Base-by-base conservation (phyloP, 2,329 filamentous ascomycete species). In the Lithohypha guttulata region DNA sequence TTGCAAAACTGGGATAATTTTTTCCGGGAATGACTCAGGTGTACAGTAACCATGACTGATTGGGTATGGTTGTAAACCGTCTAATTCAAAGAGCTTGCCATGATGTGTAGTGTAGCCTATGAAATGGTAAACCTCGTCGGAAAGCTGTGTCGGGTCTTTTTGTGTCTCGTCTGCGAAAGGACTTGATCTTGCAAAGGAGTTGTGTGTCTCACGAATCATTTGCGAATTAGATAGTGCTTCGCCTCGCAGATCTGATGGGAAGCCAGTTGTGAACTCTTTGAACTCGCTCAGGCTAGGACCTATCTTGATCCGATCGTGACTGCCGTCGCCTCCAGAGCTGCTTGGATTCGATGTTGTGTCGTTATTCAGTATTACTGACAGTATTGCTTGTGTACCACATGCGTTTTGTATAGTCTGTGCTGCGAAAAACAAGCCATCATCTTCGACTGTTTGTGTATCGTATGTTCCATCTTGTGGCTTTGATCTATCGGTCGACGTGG, bases 351-450 rank as follows among this genome's bases (percentile, higher is more conserved):
- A 47, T 22, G 59, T 59, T 39, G 64, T 69, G 32, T 74, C 73
- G 60, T 93, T 82, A 66, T 98, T 98, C 50, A 98, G 69, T 21
- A 96, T 72, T 39, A 96, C 84, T 38, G 83, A 91, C 27, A 98
- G 75, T 32, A 98, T 75, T 3, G 91, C 91, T 61, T 98, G 91
- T 11, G 91, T 98, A 30, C 87, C 91, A 64, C 91, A 98, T 6
- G 91, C 91, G 62, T 98, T 98, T 63, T 96, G 89, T 59, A 98
- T 98, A 3, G 89, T 96, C 66, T 98, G 91, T 20, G 81, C 79
- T 3, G 91, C 91, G 63, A 98, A 98, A 71, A 94, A 98, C 3
- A 50, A 40, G 18, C 39, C 43, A 45, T 58, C 53, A 47, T 73
- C 70, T 46, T 85, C 78, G 13, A 81, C 69, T 10, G 85, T 84